Base-by-base conservation (phyloP, 2,329 filamentous ascomycete genomes). In the Diaporthe amygdali region DNA sequence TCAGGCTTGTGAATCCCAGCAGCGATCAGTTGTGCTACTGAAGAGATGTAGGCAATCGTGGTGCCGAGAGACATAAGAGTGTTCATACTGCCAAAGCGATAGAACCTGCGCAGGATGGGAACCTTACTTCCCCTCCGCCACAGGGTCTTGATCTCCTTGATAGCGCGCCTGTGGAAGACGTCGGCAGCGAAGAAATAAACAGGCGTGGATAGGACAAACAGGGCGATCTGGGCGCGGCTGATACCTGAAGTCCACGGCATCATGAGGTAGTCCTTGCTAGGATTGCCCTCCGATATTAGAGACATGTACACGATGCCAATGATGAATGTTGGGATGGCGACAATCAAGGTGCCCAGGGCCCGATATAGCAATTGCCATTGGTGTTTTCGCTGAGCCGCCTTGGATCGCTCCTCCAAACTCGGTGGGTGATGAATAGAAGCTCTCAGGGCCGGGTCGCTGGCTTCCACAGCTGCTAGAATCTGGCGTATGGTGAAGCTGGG, bases 71-170 rank as follows among this genome's bases (percentile, higher is more conserved):
- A 96, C 82, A 98, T 95, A 72, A 98, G 88, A 84, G 97, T 92
- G 78, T 97, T 97, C 95, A 98, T 98, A 83, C 95, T 97, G 10
- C 95, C 95, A 77, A 98, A 98, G n/a, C 93, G 91, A 80, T 95
- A 94, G 77, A 98, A 95, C 17, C 95, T 87, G 75, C 92, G 89
- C 20, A 93, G 76, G 5, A 97, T 79, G 0, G 94, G 93, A 1
- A 92, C 92, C 46, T 88, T 89, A 78, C 94, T 97, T 34, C 90
- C 89, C 2, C 84, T 90, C 27, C 92, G 88, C 95, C 95, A 98
- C 74, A 97, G 85, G 0, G 91, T 87, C 72, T 86, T 86, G 15
- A 98, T 83, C 76, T 97, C 95, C 79, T 95, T 96, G 75, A 95
- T 79, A 0, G 94, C 93, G 49, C 93, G 88, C 15, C 87, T 81